Evolutionary conservation across 805 yeast species (phyloP).

Genomic region (Barnettozyma populi): DNA sequence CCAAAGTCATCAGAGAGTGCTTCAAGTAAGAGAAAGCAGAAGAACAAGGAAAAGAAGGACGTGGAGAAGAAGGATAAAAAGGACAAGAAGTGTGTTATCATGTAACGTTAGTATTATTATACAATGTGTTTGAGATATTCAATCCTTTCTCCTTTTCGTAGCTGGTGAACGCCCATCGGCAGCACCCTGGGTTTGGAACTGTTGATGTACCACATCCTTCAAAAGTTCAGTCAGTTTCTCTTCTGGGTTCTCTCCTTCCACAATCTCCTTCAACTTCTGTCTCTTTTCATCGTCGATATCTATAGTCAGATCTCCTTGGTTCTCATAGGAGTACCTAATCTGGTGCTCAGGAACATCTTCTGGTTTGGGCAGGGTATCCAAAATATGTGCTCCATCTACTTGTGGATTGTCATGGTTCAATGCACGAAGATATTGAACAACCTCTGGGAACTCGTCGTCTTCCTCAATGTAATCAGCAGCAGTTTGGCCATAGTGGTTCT

Average conservation of each 20-base stretch:
- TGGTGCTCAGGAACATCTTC: slow-evolving; percentile 33
- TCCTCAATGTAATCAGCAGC: slow-evolving; percentile 71
- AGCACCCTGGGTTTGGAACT: slow-evolving; percentile 28
- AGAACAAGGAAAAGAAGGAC: slow-evolving; percentile 8
- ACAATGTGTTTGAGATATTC: neutral
- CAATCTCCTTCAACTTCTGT: slow-evolving; percentile 58
- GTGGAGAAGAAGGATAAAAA: slow-evolving; percentile 11
- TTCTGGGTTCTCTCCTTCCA: slow-evolving; percentile 78
- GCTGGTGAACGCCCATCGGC: slow-evolving; percentile 23
- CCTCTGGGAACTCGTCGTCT: slow-evolving; percentile 80
- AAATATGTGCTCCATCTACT: slow-evolving; percentile 9
- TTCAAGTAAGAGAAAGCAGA: slow-evolving; percentile 3
- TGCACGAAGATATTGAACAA: slow-evolving; percentile 55
- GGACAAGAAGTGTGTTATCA: slow-evolving; percentile 21
- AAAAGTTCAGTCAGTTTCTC: slow-evolving; percentile 67
- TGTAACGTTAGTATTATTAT: slow-evolving; percentile 11
- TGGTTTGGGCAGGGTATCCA: slow-evolving; percentile 19
- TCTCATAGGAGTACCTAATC: slow-evolving; percentile 53
- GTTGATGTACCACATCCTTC: slow-evolving; percentile 57
- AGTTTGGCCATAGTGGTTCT: slow-evolving; percentile 72
- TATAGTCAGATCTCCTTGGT: slow-evolving; percentile 35
- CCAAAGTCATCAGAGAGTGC: slow-evolving; percentile 3
- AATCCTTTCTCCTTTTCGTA: slow-evolving; percentile 33
- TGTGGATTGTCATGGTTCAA: slow-evolving; percentile 30
- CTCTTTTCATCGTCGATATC: slow-evolving; percentile 53